Evolutionary conservation across 2,329 filamentous ascomycete species (phyloP).

Genomic region (Fusarium nelsonii): DNA sequence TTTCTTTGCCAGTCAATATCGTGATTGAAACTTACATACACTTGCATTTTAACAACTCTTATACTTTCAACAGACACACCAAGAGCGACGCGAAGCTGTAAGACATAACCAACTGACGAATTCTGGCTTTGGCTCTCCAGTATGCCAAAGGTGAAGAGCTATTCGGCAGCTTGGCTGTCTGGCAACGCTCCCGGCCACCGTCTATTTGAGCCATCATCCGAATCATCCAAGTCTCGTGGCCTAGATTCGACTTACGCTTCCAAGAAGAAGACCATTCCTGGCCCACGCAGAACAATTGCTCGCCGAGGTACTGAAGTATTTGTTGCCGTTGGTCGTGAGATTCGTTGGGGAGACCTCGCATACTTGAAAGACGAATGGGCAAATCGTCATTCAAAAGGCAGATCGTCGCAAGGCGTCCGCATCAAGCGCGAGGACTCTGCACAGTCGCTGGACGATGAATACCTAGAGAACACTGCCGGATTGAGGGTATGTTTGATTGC

Average conservation of each 20-base stretch:
- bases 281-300: constrained; percentile 77
- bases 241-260: constrained; percentile 56
- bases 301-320: constrained; percentile 89
- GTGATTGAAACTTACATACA: not conserved
- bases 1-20: constrained; percentile 31
- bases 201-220: constrained; percentile 72
- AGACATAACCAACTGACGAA: constrained; percentile 1
- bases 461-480: constrained; percentile 48
- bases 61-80: not conserved
- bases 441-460: constrained; percentile 53
- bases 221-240: constrained; percentile 56
- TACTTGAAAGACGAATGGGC: constrained; percentile 75
- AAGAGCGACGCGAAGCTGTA: constrained; percentile 35
- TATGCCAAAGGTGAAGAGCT: constrained; percentile 89
- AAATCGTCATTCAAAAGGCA: constrained; percentile 48
- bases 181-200: constrained; percentile 80
- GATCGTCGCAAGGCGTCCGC: constrained; percentile 51
- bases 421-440: constrained; percentile 64
- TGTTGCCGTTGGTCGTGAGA: constrained; percentile 86
- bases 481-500: constrained; percentile 51
- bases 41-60: not conserved
- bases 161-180: constrained; percentile 89
- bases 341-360: constrained; percentile 89
- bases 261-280: constrained; percentile 59
- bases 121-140: constrained; percentile 28